phyloP scores from a whole-genome alignment of 345 rosid species.

The Aurinia saxatilis region DNA sequence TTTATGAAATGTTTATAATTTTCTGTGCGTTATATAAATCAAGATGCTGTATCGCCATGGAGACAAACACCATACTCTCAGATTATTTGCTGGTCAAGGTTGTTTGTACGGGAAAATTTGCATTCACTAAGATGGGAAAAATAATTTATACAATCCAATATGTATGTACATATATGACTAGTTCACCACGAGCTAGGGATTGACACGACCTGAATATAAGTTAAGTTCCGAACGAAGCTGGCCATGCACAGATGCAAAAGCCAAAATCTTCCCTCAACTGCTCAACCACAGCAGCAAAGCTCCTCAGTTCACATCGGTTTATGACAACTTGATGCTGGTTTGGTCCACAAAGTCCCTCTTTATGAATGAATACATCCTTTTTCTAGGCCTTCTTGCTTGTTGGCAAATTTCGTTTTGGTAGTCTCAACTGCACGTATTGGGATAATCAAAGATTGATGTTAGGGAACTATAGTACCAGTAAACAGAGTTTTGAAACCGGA shows the following conservation, averaged over 20 bases:
- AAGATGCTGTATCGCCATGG: too few species aligned
- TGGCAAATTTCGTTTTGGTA: slow-evolving; percentile 36
- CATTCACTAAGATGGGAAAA: too few species aligned
- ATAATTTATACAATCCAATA: too few species aligned
- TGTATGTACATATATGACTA: background rate
- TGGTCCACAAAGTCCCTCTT: background rate
- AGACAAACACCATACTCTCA: too few species aligned
- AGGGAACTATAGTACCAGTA: background rate
- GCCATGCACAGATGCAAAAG: background rate
- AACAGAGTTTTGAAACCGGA: slow-evolving; percentile 7
- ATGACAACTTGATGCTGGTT: background rate
- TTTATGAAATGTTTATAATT: too few species aligned
- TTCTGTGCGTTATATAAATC: too few species aligned
- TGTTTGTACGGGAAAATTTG: too few species aligned
- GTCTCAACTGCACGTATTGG: slow-evolving; percentile 42
- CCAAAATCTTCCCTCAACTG: slow-evolving; percentile 8
- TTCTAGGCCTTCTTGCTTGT: slow-evolving; percentile 5
- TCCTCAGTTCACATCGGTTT: background rate
- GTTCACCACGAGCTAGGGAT: background rate
- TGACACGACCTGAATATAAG: background rate
- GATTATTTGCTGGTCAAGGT: too few species aligned
- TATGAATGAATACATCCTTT: background rate
- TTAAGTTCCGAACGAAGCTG: slow-evolving; percentile 6
- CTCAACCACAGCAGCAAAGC: slow-evolving; percentile 1
- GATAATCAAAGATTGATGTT: background rate